These are phyloP conservation scores for Striga asiatica DNA, from an alignment of 257 asterid species.

Conservation along the genomic window DNA sequence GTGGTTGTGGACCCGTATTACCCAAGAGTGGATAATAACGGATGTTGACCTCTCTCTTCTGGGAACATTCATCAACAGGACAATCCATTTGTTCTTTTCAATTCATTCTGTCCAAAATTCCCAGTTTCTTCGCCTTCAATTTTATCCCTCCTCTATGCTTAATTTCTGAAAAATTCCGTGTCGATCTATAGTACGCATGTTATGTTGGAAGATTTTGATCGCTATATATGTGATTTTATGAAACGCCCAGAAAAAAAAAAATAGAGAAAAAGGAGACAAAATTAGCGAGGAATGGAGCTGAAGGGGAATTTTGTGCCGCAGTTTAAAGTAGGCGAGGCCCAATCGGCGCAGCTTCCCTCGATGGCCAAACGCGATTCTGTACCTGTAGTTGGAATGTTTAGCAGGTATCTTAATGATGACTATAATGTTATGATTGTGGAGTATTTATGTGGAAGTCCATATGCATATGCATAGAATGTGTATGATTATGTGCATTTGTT, in stretches of 20 bases:
- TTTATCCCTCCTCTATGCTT: not conserved
- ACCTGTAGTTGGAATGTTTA: conserved; percentile 23
- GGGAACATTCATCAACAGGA: not conserved
- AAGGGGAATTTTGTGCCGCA: conserved; percentile 40
- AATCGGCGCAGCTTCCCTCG: conserved; percentile 16
- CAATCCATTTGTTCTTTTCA: not conserved
- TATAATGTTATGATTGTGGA: not conserved
- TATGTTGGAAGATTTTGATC: not conserved
- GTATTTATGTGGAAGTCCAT: not conserved
- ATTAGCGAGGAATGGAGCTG: conserved; percentile 46
- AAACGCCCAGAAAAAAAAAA: not conserved
- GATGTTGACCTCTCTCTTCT: conserved; percentile 7
- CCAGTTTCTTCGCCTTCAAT: conserved; percentile 2
- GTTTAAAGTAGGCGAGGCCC: conserved; percentile 27
- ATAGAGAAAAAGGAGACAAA: not conserved
- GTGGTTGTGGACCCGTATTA: not conserved
- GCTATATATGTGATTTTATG: conserved; percentile 13
- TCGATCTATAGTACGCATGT: not conserved
- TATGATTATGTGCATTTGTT: not conserved
- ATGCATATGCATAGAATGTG: not conserved
- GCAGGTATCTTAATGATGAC: conserved; percentile 22
- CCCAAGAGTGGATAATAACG: conserved; percentile 5
- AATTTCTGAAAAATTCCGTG: not conserved
- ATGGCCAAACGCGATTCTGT: conserved; percentile 22
- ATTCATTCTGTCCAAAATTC: conserved; percentile 9